phyloP scores from a whole-genome alignment of 352 stramenopile species.

The Sclerospora graminicola region DNA sequence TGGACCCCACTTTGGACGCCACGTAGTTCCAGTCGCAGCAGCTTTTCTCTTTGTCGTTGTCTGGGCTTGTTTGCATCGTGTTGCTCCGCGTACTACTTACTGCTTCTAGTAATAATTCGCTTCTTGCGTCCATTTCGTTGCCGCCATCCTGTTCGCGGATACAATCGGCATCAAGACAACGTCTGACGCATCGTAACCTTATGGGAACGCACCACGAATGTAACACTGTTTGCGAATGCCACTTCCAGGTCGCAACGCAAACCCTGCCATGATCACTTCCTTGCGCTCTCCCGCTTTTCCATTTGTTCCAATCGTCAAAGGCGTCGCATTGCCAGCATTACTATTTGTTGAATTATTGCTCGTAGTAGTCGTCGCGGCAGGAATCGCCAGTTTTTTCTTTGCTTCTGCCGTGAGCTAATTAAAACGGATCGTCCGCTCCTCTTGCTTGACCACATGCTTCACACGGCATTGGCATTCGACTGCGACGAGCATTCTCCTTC shows the following conservation, averaged over 20 bases:
- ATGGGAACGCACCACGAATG: slow-evolving; percentile 47
- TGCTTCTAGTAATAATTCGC: slow-evolving; percentile 35
- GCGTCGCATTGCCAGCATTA: slow-evolving; percentile 4
- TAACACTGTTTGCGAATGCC: slow-evolving; percentile 66
- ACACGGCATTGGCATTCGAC: slow-evolving; percentile 19
- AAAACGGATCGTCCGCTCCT: slow-evolving; percentile 23
- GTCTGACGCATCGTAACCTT: slow-evolving; percentile 46
- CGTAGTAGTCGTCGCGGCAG: no score
- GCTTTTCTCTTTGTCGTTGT: slow-evolving; percentile 19
- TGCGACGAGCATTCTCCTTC: slow-evolving; percentile 15
- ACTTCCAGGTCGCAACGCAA: slow-evolving; percentile 40
- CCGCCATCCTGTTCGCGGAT: slow-evolving; percentile 4
- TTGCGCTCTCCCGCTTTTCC: slow-evolving; percentile 19
- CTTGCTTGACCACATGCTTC: slow-evolving; percentile 40
- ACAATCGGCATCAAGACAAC: slow-evolving; percentile 34
- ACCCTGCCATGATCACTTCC: slow-evolving; percentile 32
- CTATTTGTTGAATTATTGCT: slow-evolving; percentile 3
- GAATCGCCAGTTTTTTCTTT: slow-evolving; percentile 35
- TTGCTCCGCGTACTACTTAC: slow-evolving; percentile 27
- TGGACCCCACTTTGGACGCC: slow-evolving; percentile 49
- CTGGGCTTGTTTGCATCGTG: slow-evolving; percentile 1
- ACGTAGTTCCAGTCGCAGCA: slow-evolving; percentile 74
- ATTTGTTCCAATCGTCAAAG: slow-evolving; percentile 2
- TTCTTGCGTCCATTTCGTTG: slow-evolving; percentile 30
- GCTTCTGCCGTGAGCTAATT: slow-evolving; percentile 47